Evolutionary conservation across 192 early-diverging fungal species (phyloP).

Genomic region (Umbelopsis sp.): DNA sequence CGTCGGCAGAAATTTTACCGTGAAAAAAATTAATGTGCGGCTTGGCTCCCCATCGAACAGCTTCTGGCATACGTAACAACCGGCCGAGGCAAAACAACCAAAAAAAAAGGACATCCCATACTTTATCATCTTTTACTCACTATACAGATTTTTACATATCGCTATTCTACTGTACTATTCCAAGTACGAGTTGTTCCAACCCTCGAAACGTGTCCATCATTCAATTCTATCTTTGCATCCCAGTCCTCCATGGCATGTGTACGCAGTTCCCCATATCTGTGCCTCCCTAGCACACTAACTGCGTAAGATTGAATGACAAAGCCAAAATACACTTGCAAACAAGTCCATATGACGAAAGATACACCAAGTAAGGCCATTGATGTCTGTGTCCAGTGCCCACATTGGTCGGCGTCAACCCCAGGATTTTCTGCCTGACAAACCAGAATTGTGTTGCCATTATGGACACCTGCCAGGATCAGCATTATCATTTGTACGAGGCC

Average conservation of each 20-base stretch:
- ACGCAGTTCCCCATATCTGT: constrained; percentile 20
- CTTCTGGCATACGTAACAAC: too few species aligned
- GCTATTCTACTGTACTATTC: constrained; percentile 1
- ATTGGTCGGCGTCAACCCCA: constrained; percentile 11
- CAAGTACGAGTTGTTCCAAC: constrained; percentile 3
- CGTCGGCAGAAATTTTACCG: not conserved
- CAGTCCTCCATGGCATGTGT: constrained; percentile 17
- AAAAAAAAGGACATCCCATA: too few species aligned
- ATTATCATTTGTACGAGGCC: constrained; percentile 24
- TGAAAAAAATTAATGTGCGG: not conserved
- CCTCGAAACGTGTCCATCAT: constrained; percentile 3
- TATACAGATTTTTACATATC: not conserved
- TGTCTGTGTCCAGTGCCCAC: not conserved
- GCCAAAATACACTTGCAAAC: constrained; percentile 24
- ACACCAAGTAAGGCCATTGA: constrained; percentile 16
- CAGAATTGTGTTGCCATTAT: not conserved
- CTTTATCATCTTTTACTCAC: too few species aligned
- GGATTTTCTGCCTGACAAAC: constrained; percentile 9
- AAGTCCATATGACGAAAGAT: constrained; percentile 20
- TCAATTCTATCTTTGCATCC: constrained; percentile 22
- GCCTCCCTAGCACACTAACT: constrained; percentile 7
- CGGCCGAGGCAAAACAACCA: too few species aligned
- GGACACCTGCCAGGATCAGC: constrained; percentile 21
- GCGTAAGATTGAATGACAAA: constrained; percentile 24
- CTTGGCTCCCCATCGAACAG: not conserved